These are phyloP conservation scores for Dichomitus squalens DNA, from an alignment of 1,284 basidiomycete species.

Conservation along the genomic window DNA sequence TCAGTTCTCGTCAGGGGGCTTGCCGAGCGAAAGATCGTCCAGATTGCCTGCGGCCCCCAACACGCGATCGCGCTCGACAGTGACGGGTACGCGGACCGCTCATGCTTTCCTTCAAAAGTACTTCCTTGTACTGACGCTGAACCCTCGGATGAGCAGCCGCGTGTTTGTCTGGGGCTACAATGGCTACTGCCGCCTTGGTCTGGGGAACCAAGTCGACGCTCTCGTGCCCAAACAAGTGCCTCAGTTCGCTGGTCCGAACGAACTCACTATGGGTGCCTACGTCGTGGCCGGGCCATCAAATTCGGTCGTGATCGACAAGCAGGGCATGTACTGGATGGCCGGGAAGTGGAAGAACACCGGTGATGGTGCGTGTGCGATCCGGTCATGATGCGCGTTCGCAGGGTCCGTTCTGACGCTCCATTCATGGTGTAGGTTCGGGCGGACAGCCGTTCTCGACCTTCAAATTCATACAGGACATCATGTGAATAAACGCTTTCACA, in stretches of 20 bases:
- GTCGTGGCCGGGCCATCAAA: constrained; percentile 84
- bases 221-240: constrained; percentile 78
- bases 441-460: constrained; percentile 85
- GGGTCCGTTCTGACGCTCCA: background rate
- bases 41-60: constrained; percentile 86
- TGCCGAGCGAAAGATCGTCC: constrained; percentile 73
- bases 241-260: constrained; percentile 78
- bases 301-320: constrained; percentile 83
- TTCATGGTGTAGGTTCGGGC: constrained; percentile 55
- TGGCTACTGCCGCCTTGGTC: constrained; percentile 78
- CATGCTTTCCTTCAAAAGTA: background rate
- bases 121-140: background rate
- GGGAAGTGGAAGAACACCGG: constrained; percentile 94
- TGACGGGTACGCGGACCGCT: constrained; percentile 54
- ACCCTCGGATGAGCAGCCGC: constrained; percentile 25
- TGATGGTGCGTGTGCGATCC: constrained; percentile 58
- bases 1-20: constrained; percentile 73
- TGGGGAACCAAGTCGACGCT: constrained; percentile 84
- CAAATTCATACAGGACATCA: constrained; percentile 80
- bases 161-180: constrained; percentile 91
- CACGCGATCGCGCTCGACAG: constrained; percentile 83
- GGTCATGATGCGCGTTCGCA: constrained; percentile 1
- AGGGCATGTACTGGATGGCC: constrained; percentile 84
- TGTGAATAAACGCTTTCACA: constrained; percentile 45
- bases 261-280: constrained; percentile 60